phyloP scores from a whole-genome alignment of 371 early-diverging fungal genomes.

The Batrachochytrium dendrobatidis region DNA sequence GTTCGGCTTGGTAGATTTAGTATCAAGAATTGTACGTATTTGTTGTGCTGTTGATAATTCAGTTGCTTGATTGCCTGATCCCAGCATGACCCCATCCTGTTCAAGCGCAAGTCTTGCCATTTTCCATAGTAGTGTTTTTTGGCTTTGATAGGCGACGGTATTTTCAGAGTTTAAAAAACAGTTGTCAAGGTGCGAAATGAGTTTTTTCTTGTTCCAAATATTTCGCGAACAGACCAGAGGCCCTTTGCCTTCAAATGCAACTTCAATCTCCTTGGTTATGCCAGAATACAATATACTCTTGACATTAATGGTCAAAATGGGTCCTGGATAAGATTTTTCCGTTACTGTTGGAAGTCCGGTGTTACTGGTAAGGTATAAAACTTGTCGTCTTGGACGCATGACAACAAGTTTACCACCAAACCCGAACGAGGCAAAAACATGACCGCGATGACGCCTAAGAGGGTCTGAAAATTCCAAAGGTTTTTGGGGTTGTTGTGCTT shows the following conservation, averaged over 20 bases:
- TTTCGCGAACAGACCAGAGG: conserved; percentile 53
- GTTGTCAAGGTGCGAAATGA: conserved; percentile 48
- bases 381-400: conserved; percentile 65
- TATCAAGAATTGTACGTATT: background rate
- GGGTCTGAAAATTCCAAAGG: conserved; percentile 51
- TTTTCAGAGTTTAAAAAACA: conserved; percentile 44
- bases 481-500: conserved; percentile 4
- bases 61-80: conserved; percentile 9
- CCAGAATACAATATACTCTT: conserved; percentile 4
- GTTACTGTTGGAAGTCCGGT: conserved; percentile 27
- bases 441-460: conserved; percentile 57
- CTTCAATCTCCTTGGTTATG: conserved; percentile 3
- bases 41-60: background rate
- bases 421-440: conserved; percentile 72
- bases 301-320: conserved; percentile 14
- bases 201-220: conserved; percentile 65
- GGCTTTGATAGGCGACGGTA: too few relatives aligned
- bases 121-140: too few relatives aligned
- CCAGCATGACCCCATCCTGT: conserved; percentile 46
- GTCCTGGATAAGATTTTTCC: conserved; percentile 32
- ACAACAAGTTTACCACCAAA: conserved; percentile 79
- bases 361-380: conserved; percentile 44
- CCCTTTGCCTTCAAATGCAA: conserved; percentile 35
- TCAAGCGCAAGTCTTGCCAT: conserved; percentile 56
- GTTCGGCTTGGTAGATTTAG: background rate